Base-by-base conservation (phyloP, 805 yeast genomes). In the Maudiozyma pseudohumilis region DNA sequence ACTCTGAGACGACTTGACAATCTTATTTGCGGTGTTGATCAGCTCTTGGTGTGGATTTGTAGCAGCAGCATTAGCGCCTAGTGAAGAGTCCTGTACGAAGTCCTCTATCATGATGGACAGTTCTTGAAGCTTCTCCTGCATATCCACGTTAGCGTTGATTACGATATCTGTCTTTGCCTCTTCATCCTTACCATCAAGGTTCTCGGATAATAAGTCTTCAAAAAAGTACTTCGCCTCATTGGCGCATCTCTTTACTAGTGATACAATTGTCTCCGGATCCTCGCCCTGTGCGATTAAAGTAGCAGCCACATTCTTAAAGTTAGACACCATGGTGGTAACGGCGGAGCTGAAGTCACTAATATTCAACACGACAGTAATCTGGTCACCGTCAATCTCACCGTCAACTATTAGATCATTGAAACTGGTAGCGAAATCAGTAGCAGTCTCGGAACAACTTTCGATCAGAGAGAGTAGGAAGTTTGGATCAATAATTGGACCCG, bases 341-440 rank as follows among this genome's bases (percentile, higher is more conserved):
- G 95, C 30, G 17, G 38, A 42, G 24, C 47, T 41, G 26, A 48
- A 48, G 80, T 70, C 34, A 64, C 64, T 22, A 68, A 66, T 41
- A 25, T 42, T 46, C 29, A 42, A 35, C 11, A 48, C 43, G 6
- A 48, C 47, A 12, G 38, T 42, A 4, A 76, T 68, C 47, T 78
- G 84, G 42, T 77, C 83, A 21, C 77, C 72, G 36, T 69, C 66
- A 36, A 41, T 31, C 18, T 74, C 75, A 5, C 89, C 94, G 53
- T 83, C 95, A 5, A 81, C 87, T 36, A 85, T 65, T 50, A 74
- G 80, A 35, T 44, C 47, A 29, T 44, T 44, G 26, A 44, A 44
- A 23, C 42, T 74, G 19, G 77, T 73, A 5, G 94, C 82, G 58
- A 87, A 84, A 28, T 80, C 88, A 5, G 88, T 83, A 0, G 88